Base-by-base conservation (phyloP, 2,329 filamentous ascomycete species). In the Aspergillus novoparasiticus region DNA sequence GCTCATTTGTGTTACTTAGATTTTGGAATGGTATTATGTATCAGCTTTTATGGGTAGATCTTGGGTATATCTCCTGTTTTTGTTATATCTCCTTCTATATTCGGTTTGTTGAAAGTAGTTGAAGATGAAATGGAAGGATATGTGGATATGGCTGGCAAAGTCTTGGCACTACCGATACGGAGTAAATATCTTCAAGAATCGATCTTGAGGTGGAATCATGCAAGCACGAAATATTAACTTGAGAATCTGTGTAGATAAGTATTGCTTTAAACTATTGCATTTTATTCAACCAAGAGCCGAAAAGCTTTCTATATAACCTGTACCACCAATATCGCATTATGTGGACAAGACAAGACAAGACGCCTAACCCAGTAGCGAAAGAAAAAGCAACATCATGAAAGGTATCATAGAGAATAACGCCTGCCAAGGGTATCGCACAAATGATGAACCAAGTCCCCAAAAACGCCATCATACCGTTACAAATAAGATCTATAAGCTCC, bases 401-500 rank as follows among this genome's bases (percentile, higher is more conserved):
- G 26, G 26, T 50, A 54, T 54, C 51, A 19, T 36, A 36, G 4
- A 54, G 19, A 21, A 36, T 19, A 55, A 55, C 51, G 51, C 34
- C 57, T 43, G 34, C 36, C 34, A 39, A 59, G 46, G 57, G 57
- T 59, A 59, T 59, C 57, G 34, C 48, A 43, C 28, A 41, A 59
- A 30, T 41, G n/a, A 39, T 45, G n/a, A 55, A 28, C 8, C 48
- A 23, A 58, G 10, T 55, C 36, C 36, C 51, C 30, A 12, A 28
- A 48, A 60, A 60, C 58, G 50, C 54, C 59, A 32, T 26, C 34
- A 30, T 32, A 36, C 28, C 32, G n/a, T 28, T 50, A 30, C 32
- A 28, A 48, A 48, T 26, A 23, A 66, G 5, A 65, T 59, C 39
- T 64, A 64, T 57, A 68, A 73, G 11, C 61, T 26, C 11, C 53